Evolutionary conservation across 768 basidiomycete genomes (phyloP).

Genomic region (Suillus subalutaceus): DNA sequence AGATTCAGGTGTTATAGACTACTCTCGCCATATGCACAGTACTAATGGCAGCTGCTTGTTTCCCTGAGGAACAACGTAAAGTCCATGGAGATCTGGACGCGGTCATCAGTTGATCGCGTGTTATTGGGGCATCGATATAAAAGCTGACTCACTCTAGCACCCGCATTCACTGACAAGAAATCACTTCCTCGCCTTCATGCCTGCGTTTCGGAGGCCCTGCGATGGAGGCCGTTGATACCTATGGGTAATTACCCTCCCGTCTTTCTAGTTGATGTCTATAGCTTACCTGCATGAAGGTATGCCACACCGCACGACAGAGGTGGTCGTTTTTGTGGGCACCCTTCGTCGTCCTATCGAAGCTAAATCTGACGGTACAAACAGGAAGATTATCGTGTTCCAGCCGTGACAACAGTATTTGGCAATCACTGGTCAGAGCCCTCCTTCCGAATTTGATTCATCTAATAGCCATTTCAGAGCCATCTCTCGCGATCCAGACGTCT

Average conservation of each 20-base stretch:
- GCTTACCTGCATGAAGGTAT: slow-evolving; percentile 17
- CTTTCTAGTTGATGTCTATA: not conserved
- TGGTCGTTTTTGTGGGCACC: slow-evolving; percentile 26
- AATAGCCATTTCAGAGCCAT: slow-evolving; percentile 22
- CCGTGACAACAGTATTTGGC: slow-evolving; percentile 35
- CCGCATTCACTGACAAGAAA: slow-evolving; percentile 37
- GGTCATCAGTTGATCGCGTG: slow-evolving; percentile 28
- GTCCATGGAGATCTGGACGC: slow-evolving; percentile 41
- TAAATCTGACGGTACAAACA: slow-evolving; percentile 17
- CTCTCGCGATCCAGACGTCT: slow-evolving; percentile 27
- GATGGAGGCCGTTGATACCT: slow-evolving; percentile 37
- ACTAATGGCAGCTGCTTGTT: slow-evolving; percentile 40
- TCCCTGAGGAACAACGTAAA: slow-evolving; percentile 35
- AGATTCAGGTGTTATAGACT: slow-evolving; percentile 17
- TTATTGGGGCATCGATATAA: not conserved
- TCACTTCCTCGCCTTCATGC: slow-evolving; percentile 39
- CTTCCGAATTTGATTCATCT: not conserved
- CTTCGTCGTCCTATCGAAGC: not conserved
- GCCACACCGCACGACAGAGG: slow-evolving; percentile 25
- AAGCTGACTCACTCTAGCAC: slow-evolving; percentile 27
- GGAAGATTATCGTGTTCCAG: slow-evolving; percentile 36
- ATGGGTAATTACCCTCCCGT: slow-evolving; percentile 27
- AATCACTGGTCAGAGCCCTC: slow-evolving; percentile 29
- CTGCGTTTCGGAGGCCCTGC: slow-evolving; percentile 38
- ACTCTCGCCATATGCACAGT: slow-evolving; percentile 30